Base-by-base conservation (phyloP, 176 grass and related monocot species). In the Dendrocalamus sinicus region DNA sequence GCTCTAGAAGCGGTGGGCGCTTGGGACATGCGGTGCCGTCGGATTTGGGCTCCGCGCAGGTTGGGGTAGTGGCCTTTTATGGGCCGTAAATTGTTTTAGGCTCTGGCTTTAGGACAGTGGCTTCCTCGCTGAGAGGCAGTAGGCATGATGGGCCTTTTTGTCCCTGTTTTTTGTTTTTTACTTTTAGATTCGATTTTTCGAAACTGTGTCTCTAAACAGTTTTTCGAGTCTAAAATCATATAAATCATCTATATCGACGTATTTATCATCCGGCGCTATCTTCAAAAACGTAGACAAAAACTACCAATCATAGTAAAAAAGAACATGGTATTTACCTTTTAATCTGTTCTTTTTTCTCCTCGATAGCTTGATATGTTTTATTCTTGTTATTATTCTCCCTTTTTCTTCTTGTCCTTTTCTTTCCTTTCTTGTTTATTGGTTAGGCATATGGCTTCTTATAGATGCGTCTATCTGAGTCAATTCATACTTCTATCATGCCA, bases 221-320 rank as follows among this genome's bases (percentile, higher is more conserved):
- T 2, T 32, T 32, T 30, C 28, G 30, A 37, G 4, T 37, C 4
- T 37, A 37, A 37, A 37, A 37, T 0, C 4, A 0, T 4, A 4
- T 37, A 4, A 37, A 1, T 37, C 0, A 4, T 4, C 4, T 37
- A 4, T 37, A 4, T 37, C 4, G 0, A 37, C 0, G 4, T 0
- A 3, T 37, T 0, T 0, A 4, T 37, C 4, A 4, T 4, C 35
- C 35, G 3, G 0, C 0, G 4, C 4, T 37, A 37, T 37, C 4
- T 37, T 37, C 0, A 37, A 37, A 37, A 37, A 4, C 4, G 4
- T 4, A 37, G 35, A 37, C 35, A 37, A 4, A 37, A 0, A 37
- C 4, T 1, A 32, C 2, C 2, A 32, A 2, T 32, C 30, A 32
- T 32, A 32, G 2, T 37, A 37, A 37, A 37, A 35, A 37, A 37